phyloP scores from a whole-genome alignment of 73 alveolate genomes.

The Paramecium octaurelia region DNA sequence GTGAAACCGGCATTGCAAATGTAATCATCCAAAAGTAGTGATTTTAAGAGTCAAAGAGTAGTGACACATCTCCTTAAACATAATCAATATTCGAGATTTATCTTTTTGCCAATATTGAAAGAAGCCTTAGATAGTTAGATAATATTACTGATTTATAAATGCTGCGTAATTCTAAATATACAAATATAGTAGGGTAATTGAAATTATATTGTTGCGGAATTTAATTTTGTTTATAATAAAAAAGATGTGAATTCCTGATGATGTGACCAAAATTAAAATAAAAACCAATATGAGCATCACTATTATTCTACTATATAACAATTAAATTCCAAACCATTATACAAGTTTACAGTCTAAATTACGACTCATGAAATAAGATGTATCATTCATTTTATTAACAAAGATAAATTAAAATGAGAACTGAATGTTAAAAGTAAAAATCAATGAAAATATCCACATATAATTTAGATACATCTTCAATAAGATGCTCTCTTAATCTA shows the following conservation, averaged over 20 bases:
- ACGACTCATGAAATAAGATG: background rate
- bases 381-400: background rate
- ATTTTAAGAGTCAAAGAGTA: no score
- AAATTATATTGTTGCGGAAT: background rate
- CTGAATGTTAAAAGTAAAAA: background rate
- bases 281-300: background rate
- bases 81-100: no score
- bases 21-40: no score
- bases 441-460: background rate
- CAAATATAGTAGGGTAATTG: background rate
- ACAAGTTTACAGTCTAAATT: background rate
- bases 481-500: background rate
- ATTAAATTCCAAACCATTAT: background rate
- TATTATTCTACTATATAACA: background rate
- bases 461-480: background rate
- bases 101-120: no score
- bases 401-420: background rate
- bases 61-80: no score
- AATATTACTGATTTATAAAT: background rate
- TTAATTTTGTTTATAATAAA: background rate
- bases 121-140: no score
- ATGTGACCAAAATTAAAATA: background rate
- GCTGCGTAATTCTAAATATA: background rate
- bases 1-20: no score
- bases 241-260: background rate